Evolutionary conservation across 768 basidiomycete species (phyloP).

Genomic region (Kondoa subrosea): DNA sequence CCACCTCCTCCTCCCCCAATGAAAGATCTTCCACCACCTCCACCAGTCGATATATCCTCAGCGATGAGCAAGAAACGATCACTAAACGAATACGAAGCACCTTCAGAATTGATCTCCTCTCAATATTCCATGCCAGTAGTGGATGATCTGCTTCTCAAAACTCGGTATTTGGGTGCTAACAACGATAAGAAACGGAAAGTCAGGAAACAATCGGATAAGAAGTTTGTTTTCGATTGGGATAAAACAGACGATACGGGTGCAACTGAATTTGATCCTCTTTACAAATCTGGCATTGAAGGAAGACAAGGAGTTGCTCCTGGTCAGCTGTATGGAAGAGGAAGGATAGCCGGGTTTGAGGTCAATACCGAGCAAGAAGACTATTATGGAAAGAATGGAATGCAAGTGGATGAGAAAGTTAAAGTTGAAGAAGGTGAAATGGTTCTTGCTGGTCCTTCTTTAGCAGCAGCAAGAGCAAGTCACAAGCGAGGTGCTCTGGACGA

Average conservation of each 20-base stretch:
- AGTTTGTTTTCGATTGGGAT: conserved; percentile 99
- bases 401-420: conserved; percentile 15
- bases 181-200: conserved; percentile 77
- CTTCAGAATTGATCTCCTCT: conserved; percentile 39
- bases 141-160: conserved; percentile 48
- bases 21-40: neutral
- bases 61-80: neutral
- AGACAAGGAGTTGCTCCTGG: neutral
- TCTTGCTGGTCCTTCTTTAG: conserved; percentile 40
- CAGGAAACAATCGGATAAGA: conserved; percentile 85
- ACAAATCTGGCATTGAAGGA: conserved; percentile 3
- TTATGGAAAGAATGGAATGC: neutral
- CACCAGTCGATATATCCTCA: neutral
- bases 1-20: neutral
- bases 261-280: conserved; percentile 29
- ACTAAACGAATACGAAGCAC: conserved; percentile 29
- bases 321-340: conserved; percentile 51
- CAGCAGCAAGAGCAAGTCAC: conserved; percentile 64
- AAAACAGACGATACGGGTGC: conserved; percentile 80
- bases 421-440: conserved; percentile 18
- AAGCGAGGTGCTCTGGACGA: conserved; percentile 72
- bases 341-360: conserved; percentile 46
- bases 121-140: conserved; percentile 69
- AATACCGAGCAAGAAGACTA: conserved; percentile 32
- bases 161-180: conserved; percentile 84